These are phyloP conservation scores for Arthrobotrys musiformis DNA, from an alignment of 2,329 filamentous ascomycete species.

Conservation along the genomic window DNA sequence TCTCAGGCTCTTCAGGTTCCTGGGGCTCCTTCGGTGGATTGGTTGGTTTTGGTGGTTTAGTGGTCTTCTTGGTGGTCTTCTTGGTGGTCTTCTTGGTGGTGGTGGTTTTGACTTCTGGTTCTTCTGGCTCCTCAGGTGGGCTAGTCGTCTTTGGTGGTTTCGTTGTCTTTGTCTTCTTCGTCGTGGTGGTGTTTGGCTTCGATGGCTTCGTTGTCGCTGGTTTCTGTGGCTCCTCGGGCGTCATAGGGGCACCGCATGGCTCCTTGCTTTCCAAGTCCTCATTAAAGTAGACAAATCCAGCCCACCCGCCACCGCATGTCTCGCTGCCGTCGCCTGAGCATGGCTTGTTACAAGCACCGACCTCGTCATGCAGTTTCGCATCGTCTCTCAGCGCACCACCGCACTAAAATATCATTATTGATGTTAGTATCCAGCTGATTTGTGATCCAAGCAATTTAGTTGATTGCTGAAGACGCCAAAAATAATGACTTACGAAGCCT, in stretches of 20 bases:
- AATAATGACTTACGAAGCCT: not conserved
- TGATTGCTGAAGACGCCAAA: not conserved
- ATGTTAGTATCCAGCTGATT: not conserved
- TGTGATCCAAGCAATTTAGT: not conserved
- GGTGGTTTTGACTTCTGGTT: too few species aligned
- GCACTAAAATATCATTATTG: not conserved
- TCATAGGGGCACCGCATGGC: not conserved
- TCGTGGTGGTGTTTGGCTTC: not conserved
- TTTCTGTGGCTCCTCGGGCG: not conserved
- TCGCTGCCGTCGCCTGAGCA: not conserved
- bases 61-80: too few species aligned
- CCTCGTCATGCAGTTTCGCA: not conserved
- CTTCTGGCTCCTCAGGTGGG: not conserved
- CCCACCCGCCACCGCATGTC: conserved; percentile 5
- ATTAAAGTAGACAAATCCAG: not conserved
- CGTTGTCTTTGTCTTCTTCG: not conserved
- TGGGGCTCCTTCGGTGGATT: too few species aligned
- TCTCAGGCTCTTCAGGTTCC: not conserved
- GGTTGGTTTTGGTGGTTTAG: too few species aligned
- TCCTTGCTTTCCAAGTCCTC: conserved; percentile 5
- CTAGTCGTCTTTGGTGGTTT: not conserved
- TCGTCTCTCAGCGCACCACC: conserved; percentile 5
- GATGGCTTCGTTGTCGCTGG: not conserved
- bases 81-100: too few species aligned
- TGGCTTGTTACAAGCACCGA: not conserved